Percentiles rank a stretch among this genome's conserved stretches.
phyloP scores from a whole-genome alignment of 2,329 filamentous ascomycete genomes.

The Fonsecaea monophora region DNA sequence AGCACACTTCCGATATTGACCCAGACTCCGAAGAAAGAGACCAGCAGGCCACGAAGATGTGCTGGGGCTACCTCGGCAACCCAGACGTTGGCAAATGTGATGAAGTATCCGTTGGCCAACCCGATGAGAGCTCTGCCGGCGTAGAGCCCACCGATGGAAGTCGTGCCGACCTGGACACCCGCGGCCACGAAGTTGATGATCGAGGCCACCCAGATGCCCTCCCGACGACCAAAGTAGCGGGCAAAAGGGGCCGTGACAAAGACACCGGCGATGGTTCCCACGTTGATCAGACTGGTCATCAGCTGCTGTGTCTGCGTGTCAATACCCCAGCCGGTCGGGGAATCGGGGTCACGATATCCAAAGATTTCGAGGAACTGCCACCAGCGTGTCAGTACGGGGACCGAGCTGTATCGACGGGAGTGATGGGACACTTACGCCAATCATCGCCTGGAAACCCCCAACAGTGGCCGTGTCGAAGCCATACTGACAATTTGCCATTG shows the following conservation, averaged over 20 bases:
- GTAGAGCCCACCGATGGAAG: slow-evolving; percentile 52
- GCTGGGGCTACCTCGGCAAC: slow-evolving; percentile 57
- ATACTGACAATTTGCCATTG: slow-evolving; percentile 61
- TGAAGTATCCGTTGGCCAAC: slow-evolving; percentile 54
- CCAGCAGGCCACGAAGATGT: slow-evolving; percentile 57
- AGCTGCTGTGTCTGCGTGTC: slow-evolving; percentile 59
- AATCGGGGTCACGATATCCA: slow-evolving; percentile 54
- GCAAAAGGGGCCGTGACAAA: slow-evolving; percentile 57
- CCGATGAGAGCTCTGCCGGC: slow-evolving; percentile 55
- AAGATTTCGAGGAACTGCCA: slow-evolving; percentile 56
- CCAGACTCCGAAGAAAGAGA: slow-evolving; percentile 58
- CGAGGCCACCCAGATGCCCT: slow-evolving; percentile 58
- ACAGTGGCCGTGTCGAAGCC: slow-evolving; percentile 58
- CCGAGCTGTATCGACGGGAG: background rate
- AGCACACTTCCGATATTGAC: slow-evolving; percentile 58
- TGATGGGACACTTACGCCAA: slow-evolving; percentile 43
- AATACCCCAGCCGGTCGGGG: slow-evolving; percentile 39
- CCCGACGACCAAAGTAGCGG: slow-evolving; percentile 55
- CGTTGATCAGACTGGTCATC: slow-evolving; percentile 58
- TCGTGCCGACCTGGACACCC: slow-evolving; percentile 54
- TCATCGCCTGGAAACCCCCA: slow-evolving; percentile 58
- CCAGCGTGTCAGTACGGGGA: background rate
- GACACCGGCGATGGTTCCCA: slow-evolving; percentile 59
- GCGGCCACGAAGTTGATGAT: slow-evolving; percentile 53
- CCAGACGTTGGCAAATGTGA: slow-evolving; percentile 57